These are phyloP conservation scores for Hippophae gyantsensis DNA, from an alignment of 306 rosid genomes.

Conservation along the genomic window DNA sequence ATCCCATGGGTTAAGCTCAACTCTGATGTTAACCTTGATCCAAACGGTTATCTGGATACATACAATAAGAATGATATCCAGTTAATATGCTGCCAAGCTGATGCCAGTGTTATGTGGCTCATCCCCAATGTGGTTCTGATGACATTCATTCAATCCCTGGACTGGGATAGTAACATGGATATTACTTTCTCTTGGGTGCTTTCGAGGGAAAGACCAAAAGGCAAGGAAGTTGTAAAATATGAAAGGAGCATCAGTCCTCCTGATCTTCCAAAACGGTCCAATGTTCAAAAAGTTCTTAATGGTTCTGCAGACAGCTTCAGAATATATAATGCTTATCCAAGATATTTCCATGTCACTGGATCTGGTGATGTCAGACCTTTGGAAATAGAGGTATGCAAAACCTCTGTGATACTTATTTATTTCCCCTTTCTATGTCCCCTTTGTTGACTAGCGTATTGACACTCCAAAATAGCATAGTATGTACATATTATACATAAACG, in stretches of 20 bases:
- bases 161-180: slow-evolving; percentile 49
- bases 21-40: slow-evolving; percentile 47
- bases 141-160: slow-evolving; percentile 66
- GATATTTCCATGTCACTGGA: slow-evolving; percentile 79
- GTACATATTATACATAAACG: neutral
- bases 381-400: slow-evolving; percentile 51
- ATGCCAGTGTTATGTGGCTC: slow-evolving; percentile 87
- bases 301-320: slow-evolving; percentile 68
- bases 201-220: slow-evolving; percentile 84
- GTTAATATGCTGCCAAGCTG: slow-evolving; percentile 92
- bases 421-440: neutral
- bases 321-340: slow-evolving; percentile 54
- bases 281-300: slow-evolving; percentile 74
- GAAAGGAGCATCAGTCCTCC: slow-evolving; percentile 23
- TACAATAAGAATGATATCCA: slow-evolving; percentile 82
- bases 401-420: neutral
- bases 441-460: no score
- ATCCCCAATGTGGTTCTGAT: slow-evolving; percentile 67
- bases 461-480: no score
- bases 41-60: slow-evolving; percentile 47
- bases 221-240: slow-evolving; percentile 70
- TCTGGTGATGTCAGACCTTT: slow-evolving; percentile 74
- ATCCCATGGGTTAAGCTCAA: slow-evolving; percentile 45
- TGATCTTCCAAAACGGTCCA: slow-evolving; percentile 60
- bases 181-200: slow-evolving; percentile 65